Evolutionary conservation across 257 asterid genomes (phyloP).

Genomic region (Gardenia jasminoides): DNA sequence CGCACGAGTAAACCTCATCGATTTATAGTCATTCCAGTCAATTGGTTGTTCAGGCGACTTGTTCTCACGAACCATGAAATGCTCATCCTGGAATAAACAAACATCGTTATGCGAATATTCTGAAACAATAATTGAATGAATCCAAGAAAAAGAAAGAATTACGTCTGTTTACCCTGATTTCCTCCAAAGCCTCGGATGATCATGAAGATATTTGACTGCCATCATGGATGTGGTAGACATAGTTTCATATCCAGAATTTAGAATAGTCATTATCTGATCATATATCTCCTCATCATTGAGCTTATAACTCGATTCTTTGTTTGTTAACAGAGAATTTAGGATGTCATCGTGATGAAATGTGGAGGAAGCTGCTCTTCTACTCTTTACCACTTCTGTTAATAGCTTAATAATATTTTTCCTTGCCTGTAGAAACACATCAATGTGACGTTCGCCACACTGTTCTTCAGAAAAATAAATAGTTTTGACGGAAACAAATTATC

Average conservation of each 20-base stretch:
- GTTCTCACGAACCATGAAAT: constrained; percentile 39
- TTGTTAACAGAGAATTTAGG: constrained; percentile 54
- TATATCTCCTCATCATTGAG: constrained; percentile 77
- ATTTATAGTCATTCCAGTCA: constrained; percentile 57
- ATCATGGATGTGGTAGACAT: constrained; percentile 92
- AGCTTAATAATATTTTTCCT: constrained; percentile 62
- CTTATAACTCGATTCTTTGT: constrained; percentile 45
- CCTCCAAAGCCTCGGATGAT: constrained; percentile 77
- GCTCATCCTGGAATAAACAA: constrained; percentile 55
- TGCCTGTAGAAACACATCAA: constrained; percentile 42
- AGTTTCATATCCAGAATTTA: constrained; percentile 90
- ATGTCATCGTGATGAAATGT: constrained; percentile 52
- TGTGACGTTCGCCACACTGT: background rate
- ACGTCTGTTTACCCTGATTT: constrained; percentile 50
- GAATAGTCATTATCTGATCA: constrained; percentile 71
- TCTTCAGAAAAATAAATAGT: background rate
- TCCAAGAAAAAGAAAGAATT: background rate
- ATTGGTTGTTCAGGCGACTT: constrained; percentile 44
- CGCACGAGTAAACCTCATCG: constrained; percentile 72
- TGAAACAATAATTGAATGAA: background rate
- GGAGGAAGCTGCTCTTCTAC: constrained; percentile 46
- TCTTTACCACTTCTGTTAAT: constrained; percentile 50
- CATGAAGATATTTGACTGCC: constrained; percentile 90
- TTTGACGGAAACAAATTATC: background rate
- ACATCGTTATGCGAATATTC: too few species aligned